A percentile compares a stretch with the other conserved stretches of the same genome.
These are phyloP conservation scores for Xylariales sp. DNA, from an alignment of 2,329 filamentous ascomycete genomes.

Conservation along the genomic window DNA sequence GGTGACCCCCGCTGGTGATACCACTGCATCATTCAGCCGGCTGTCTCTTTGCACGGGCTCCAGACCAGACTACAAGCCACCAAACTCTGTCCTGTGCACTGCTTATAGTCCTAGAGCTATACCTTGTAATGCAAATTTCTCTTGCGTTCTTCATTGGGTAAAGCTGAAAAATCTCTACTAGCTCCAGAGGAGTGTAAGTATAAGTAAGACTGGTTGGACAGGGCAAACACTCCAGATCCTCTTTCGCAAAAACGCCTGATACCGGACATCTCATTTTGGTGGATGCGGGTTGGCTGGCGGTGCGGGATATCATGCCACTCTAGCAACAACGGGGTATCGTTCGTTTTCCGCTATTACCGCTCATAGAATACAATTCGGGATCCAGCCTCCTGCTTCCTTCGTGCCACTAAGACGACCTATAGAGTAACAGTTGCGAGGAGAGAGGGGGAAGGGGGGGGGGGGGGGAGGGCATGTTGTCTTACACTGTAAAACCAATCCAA, in stretches of 20 bases:
- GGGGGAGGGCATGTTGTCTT: conserved; percentile 9
- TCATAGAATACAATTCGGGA: conserved; percentile 4
- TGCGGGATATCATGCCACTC: conserved; percentile 22
- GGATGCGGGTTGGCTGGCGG: conserved; percentile 9
- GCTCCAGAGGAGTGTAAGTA: not conserved
- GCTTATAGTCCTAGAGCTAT: not conserved
- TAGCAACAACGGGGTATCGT: not conserved
- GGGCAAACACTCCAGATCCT: not conserved
- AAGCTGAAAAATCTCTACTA: not conserved
- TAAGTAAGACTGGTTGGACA: not conserved
- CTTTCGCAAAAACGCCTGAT: not conserved
- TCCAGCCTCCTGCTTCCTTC: conserved; percentile 9
- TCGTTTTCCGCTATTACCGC: conserved; percentile 10
- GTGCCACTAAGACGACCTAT: conserved; percentile 15
- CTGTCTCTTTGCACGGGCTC: conserved; percentile 1
- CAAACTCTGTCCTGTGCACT: not conserved
- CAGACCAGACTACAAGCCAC: conserved; percentile 3
- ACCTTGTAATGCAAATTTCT: conserved; percentile 1
- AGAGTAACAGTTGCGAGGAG: conserved; percentile 2
- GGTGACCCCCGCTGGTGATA: conserved; percentile 21
- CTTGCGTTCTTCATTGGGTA: not conserved
- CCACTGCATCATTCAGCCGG: conserved; percentile 27
- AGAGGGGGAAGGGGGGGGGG: not conserved
- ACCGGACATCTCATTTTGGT: not conserved
- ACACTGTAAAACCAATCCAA: conserved; percentile 1